A percentile compares a stretch with the other conserved stretches of the same genome.
phyloP scores from a whole-genome alignment of 345 rosid genomes.

The Dimocarpus longan region DNA sequence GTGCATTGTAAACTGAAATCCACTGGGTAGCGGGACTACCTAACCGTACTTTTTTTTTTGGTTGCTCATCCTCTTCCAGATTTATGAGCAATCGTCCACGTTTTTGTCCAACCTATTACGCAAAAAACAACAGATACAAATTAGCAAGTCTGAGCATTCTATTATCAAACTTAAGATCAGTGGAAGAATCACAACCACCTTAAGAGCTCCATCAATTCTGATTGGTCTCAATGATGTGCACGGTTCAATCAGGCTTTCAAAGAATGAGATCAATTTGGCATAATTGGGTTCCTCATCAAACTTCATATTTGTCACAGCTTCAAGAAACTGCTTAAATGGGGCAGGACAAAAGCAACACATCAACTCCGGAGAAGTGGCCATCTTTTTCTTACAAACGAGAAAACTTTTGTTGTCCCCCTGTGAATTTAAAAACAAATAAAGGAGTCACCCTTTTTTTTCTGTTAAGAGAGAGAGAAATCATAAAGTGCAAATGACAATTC shows the following conservation, averaged over 20 bases:
- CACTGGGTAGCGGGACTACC: constrained; percentile 96
- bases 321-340: constrained; percentile 82
- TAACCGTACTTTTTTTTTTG: constrained; percentile 77
- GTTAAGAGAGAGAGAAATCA: not conserved
- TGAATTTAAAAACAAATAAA: constrained; percentile 23
- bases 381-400: constrained; percentile 95
- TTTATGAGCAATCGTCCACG: constrained; percentile 71
- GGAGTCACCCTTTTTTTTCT: not conserved
- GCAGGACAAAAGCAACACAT: constrained; percentile 92
- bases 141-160: constrained; percentile 10
- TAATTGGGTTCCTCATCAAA: constrained; percentile 95
- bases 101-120: constrained; percentile 74
- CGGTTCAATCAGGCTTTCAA: constrained; percentile 72
- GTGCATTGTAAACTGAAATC: constrained; percentile 91
- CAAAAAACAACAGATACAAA: constrained; percentile 17
- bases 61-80: constrained; percentile 91
- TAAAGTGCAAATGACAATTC: not conserved
- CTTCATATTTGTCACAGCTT: constrained; percentile 89
- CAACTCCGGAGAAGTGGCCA: constrained; percentile 82
- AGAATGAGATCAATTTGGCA: constrained; percentile 80
- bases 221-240: constrained; percentile 72
- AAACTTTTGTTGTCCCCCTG: constrained; percentile 97
- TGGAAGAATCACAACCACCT: constrained; percentile 51
- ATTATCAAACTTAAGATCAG: not conserved
- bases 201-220: constrained; percentile 94